Percentiles rank a stretch among this genome's conserved stretches.
phyloP scores from a whole-genome alignment of 371 early-diverging fungal species.

The Dinochytrium kinnereticum region DNA sequence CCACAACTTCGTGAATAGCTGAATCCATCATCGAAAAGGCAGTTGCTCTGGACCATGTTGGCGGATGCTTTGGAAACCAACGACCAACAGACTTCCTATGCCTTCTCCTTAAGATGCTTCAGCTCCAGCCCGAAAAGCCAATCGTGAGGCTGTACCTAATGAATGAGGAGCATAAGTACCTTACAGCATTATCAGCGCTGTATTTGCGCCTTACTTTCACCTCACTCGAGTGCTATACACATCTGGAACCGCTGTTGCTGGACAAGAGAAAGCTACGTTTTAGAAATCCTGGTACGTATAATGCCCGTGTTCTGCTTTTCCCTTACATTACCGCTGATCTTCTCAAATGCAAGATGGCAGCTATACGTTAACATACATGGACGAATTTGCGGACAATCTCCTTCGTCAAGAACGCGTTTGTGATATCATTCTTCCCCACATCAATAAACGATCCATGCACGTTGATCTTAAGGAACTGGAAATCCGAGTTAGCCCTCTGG shows the following conservation, averaged over 20 bases:
- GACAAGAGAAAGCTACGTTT: slow-evolving; percentile 87
- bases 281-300: slow-evolving; percentile 35
- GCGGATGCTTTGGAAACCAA: slow-evolving; percentile 80
- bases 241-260: slow-evolving; percentile 83
- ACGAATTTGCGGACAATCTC: slow-evolving; percentile 88
- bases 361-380: slow-evolving; percentile 77
- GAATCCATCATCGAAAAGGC: slow-evolving; percentile 91
- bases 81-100: slow-evolving; percentile 92
- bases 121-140: slow-evolving; percentile 86
- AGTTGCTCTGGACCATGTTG: slow-evolving; percentile 74
- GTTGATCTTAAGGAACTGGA: slow-evolving; percentile 88
- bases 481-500: slow-evolving; percentile 80
- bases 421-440: slow-evolving; percentile 85
- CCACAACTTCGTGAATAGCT: slow-evolving; percentile 65
- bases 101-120: slow-evolving; percentile 83
- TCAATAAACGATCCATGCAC: slow-evolving; percentile 77
- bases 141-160: slow-evolving; percentile 81
- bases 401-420: slow-evolving; percentile 82
- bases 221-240: slow-evolving; percentile 78
- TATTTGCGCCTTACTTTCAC: slow-evolving; percentile 83
- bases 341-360: slow-evolving; percentile 39
- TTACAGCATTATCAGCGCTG: slow-evolving; percentile 88
- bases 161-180: slow-evolving; percentile 83
- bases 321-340: not conserved
- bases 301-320: slow-evolving; percentile 32